Evolutionary conservation across 2,329 filamentous ascomycete species (phyloP).

Genomic region (Exophiala mesophila): DNA sequence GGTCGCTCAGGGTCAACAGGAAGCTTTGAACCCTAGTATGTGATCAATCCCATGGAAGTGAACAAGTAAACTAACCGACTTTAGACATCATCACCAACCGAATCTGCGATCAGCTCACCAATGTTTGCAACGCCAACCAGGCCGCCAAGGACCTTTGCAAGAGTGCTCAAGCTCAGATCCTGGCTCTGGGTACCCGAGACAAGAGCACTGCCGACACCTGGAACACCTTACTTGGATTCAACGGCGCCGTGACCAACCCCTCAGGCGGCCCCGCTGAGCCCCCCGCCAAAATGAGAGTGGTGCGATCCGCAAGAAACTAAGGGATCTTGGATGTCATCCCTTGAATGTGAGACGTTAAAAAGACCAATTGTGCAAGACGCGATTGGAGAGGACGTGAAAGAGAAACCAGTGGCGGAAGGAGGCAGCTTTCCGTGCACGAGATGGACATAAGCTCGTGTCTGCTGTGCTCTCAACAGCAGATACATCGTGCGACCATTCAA

Average conservation of each 20-base stretch:
- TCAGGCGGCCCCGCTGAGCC: slow-evolving; percentile 15
- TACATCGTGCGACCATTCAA: too few relatives aligned
- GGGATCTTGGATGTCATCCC: too few relatives aligned
- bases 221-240: slow-evolving; percentile 38
- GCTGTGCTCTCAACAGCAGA: too few relatives aligned
- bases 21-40: slow-evolving; percentile 56
- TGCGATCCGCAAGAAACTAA: slow-evolving; percentile 1
- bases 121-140: slow-evolving; percentile 60
- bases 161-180: slow-evolving; percentile 50
- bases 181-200: slow-evolving; percentile 39
- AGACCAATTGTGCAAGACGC: too few relatives aligned
- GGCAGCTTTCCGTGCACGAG: not conserved
- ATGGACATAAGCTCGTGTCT: too few relatives aligned
- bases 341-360: too few relatives aligned
- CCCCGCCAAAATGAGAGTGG: slow-evolving; percentile 19
- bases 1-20: slow-evolving; percentile 58
- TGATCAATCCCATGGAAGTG: slow-evolving; percentile 48
- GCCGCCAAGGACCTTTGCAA: slow-evolving; percentile 53
- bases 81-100: slow-evolving; percentile 66
- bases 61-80: not conserved
- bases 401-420: not conserved
- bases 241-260: slow-evolving; percentile 19
- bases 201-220: slow-evolving; percentile 40
- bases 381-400: not conserved
- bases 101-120: slow-evolving; percentile 64